A percentile compares a stretch with the other conserved stretches of the same genome.
phyloP scores from a whole-genome alignment of 2,329 filamentous ascomycete species.

The Alternaria tenuissima region DNA sequence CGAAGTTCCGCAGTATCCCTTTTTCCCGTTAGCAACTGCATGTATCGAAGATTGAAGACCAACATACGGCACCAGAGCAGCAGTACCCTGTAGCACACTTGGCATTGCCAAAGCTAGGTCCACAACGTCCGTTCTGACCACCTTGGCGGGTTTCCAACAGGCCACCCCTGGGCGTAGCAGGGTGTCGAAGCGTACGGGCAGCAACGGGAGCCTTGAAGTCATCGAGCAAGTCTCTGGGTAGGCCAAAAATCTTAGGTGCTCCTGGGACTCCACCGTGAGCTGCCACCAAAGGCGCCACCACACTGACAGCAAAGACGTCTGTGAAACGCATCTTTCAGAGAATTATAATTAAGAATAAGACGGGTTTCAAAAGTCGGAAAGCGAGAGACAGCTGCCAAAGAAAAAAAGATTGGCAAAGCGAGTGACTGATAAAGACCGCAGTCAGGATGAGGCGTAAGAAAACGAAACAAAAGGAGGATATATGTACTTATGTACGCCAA shows the following conservation, averaged over 20 bases:
- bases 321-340: slow-evolving; percentile 40
- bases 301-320: slow-evolving; percentile 36
- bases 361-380: background rate
- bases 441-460: slow-evolving; percentile 6
- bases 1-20: slow-evolving; percentile 63
- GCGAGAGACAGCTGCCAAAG: slow-evolving; percentile 9
- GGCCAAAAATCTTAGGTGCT: slow-evolving; percentile 46
- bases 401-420: slow-evolving; percentile 7
- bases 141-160: slow-evolving; percentile 45
- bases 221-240: slow-evolving; percentile 41
- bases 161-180: slow-evolving; percentile 20
- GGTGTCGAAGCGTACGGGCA: slow-evolving; percentile 35
- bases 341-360: slow-evolving; percentile 7
- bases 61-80: slow-evolving; percentile 46
- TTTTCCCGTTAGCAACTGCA: slow-evolving; percentile 2
- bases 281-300: slow-evolving; percentile 44
- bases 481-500: slow-evolving; percentile 9
- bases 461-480: background rate
- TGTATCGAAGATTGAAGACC: background rate
- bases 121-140: slow-evolving; percentile 47
- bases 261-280: slow-evolving; percentile 43
- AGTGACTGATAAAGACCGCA: slow-evolving; percentile 6
- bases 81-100: slow-evolving; percentile 46
- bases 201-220: slow-evolving; percentile 29
- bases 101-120: slow-evolving; percentile 38